Percentiles rank a stretch among this genome's conserved stretches.
Evolutionary conservation across 305 asterid species (phyloP).

Genomic region (Plantago coronopus): DNA sequence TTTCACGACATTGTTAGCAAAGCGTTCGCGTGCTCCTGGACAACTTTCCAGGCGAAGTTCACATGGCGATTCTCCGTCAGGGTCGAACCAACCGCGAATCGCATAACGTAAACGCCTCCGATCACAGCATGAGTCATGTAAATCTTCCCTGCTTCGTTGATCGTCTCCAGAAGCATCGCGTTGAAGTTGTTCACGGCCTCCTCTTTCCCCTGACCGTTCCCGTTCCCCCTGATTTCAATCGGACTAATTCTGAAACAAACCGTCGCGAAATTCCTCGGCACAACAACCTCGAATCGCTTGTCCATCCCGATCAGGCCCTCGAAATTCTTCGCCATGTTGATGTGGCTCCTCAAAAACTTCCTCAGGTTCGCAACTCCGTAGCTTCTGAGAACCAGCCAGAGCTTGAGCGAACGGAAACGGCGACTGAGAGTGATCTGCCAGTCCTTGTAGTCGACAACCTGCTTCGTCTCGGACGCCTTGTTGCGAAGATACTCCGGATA

Average conservation of each 20-base stretch:
- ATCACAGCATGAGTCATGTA: conserved; percentile 72
- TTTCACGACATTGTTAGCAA: conserved; percentile 33
- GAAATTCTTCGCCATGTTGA: conserved; percentile 63
- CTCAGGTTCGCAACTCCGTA: conserved; percentile 56
- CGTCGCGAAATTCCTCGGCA: conserved; percentile 63
- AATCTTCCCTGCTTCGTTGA: conserved; percentile 53
- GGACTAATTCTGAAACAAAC: conserved; percentile 60
- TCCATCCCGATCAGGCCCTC: conserved; percentile 56
- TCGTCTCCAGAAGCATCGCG: conserved; percentile 43
- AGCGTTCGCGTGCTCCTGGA: conserved; percentile 59
- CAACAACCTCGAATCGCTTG: conserved; percentile 59
- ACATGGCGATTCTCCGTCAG: conserved; percentile 58
- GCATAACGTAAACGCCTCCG: conserved; percentile 53
- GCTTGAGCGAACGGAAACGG: conserved; percentile 52
- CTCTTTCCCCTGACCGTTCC: conserved; percentile 25
- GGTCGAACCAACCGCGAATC: conserved; percentile 60
- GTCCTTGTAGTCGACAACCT: conserved; percentile 66
- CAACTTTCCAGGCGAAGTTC: conserved; percentile 54
- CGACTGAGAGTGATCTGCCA: conserved; percentile 73
- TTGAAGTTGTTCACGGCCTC: conserved; percentile 49
- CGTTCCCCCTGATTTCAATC: conserved; percentile 28
- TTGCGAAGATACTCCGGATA: conserved; percentile 53
- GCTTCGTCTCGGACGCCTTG: conserved; percentile 52
- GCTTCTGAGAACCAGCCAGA: conserved; percentile 68
- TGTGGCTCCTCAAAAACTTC: conserved; percentile 48